Evolutionary conservation across 805 yeast species (phyloP).

Genomic region (Candida coleopterorum): DNA sequence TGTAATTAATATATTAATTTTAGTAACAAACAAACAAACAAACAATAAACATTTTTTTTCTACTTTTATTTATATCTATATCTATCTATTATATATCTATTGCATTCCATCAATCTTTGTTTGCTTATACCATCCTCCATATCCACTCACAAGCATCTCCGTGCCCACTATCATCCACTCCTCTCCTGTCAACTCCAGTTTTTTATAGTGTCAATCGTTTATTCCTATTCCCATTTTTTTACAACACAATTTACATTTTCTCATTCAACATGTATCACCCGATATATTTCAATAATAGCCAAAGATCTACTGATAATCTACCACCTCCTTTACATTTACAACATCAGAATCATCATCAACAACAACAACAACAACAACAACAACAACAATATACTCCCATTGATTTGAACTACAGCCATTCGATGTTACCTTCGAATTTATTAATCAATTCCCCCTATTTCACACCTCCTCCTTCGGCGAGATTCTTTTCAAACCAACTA

Average conservation of each 20-base stretch:
- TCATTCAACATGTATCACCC: slow-evolving; percentile 9
- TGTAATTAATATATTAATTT: too few relatives aligned
- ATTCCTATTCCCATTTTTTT: neutral
- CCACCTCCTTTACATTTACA: slow-evolving; percentile 1
- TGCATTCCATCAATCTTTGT: too few relatives aligned
- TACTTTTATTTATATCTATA: too few relatives aligned
- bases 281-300: slow-evolving; percentile 4
- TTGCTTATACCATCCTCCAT: too few relatives aligned
- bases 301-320: slow-evolving; percentile 2
- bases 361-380: slow-evolving; percentile 5
- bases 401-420: slow-evolving; percentile 55
- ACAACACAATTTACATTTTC: too few relatives aligned
- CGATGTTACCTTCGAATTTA: slow-evolving; percentile 60
- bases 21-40: too few relatives aligned
- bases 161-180: too few relatives aligned
- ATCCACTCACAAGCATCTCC: too few relatives aligned
- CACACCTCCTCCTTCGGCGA: slow-evolving; percentile 26
- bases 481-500: slow-evolving; percentile 11
- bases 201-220: too few relatives aligned
- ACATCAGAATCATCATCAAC: neutral
- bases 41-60: too few relatives aligned
- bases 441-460: slow-evolving; percentile 58
- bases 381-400: slow-evolving; percentile 64
- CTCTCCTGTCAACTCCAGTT: too few relatives aligned
- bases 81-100: too few relatives aligned